Percentiles rank a stretch among this genome's conserved stretches.
Evolutionary conservation across 768 basidiomycete genomes (phyloP).

Genomic region (Cubamyces lactineus): DNA sequence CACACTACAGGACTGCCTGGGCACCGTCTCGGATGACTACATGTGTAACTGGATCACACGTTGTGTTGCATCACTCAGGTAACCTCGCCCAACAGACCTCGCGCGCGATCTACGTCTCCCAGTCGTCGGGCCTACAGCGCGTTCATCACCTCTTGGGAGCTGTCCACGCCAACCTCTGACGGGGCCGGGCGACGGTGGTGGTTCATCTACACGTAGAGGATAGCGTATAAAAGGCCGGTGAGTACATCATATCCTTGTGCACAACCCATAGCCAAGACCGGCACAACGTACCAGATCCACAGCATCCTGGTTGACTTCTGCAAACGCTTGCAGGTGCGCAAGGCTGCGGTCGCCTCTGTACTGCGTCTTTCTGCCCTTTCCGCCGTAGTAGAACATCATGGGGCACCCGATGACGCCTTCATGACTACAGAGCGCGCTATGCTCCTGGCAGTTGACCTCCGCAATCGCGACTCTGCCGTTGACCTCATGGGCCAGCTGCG

Average conservation of each 20-base stretch:
- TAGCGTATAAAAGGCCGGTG: too few species aligned
- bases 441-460: conserved; percentile 86
- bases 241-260: conserved; percentile 31
- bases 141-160: conserved; percentile 87
- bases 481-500: conserved; percentile 70
- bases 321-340: conserved; percentile 71
- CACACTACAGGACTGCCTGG: too few species aligned
- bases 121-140: conserved; percentile 75
- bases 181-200: conserved; percentile 72
- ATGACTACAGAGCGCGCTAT: conserved; percentile 64
- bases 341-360: conserved; percentile 76
- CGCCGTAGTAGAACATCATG: conserved; percentile 69
- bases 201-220: conserved; percentile 17
- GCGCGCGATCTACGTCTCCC: conserved; percentile 44
- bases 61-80: conserved; percentile 40
- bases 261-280: neutral
- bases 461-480: conserved; percentile 74
- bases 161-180: conserved; percentile 73
- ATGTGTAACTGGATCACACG: too few species aligned
- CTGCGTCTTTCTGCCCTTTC: conserved; percentile 61
- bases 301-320: conserved; percentile 69
- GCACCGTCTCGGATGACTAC: too few species aligned
- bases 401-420: conserved; percentile 83
- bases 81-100: conserved; percentile 55
- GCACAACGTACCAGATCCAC: conserved; percentile 46